phyloP scores from a whole-genome alignment of 257 asterid species.

The Vinca minor region DNA sequence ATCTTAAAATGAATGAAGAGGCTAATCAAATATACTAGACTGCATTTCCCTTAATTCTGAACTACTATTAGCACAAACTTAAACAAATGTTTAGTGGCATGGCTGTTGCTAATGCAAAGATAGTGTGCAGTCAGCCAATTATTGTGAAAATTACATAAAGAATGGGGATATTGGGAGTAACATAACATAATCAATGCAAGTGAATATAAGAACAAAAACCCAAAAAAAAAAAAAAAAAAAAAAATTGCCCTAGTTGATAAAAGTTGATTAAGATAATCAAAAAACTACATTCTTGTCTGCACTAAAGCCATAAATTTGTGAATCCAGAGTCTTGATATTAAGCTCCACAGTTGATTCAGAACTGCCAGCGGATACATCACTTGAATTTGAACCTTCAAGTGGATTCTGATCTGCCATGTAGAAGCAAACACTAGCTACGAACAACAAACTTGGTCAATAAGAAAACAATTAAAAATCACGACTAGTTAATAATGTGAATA shows the following conservation, averaged over 20 bases:
- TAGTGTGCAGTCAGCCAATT: no score
- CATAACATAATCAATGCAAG: not conserved
- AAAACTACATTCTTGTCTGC: constrained; percentile 58
- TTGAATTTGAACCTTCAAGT: constrained; percentile 41
- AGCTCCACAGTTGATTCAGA: constrained; percentile 58
- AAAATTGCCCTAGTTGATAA: no score
- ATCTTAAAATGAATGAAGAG: not conserved
- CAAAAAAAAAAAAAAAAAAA: no score
- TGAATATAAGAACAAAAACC: not conserved
- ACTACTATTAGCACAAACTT: not conserved
- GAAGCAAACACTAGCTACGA: constrained; percentile 19
- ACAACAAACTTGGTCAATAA: constrained; percentile 1
- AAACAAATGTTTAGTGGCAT: not conserved
- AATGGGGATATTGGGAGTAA: not conserved
- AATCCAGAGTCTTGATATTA: constrained; percentile 84
- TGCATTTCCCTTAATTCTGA: not conserved
- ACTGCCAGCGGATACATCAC: constrained; percentile 39
- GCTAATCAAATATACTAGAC: not conserved
- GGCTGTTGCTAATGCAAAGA: not conserved
- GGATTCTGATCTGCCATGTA: constrained; percentile 59
- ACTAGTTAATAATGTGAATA: not conserved
- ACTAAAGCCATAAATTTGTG: constrained; percentile 44
- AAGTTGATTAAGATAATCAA: not conserved
- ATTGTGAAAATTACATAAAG: not conserved
- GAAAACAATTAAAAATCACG: not conserved